Base-by-base conservation (phyloP, 2,329 filamentous ascomycete species). In the Paecilomyces fulvus region DNA sequence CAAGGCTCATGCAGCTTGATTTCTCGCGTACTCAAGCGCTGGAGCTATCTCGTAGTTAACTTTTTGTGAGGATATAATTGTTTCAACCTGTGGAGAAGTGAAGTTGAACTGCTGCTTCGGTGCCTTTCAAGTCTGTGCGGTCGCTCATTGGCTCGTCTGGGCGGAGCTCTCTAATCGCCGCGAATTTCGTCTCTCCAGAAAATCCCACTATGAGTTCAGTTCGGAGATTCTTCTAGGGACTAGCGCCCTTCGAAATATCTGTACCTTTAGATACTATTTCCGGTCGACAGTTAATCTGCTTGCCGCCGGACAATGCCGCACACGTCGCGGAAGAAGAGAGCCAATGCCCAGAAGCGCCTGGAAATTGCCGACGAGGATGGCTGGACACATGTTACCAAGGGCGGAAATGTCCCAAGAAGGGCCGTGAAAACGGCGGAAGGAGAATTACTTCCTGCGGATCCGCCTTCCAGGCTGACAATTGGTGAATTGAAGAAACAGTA, bases 321-420 rank as follows among this genome's bases (percentile, higher is more conserved):
- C 58, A 70, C 63, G 28, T 60, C 63, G 2, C 68, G 69, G 30
- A 64, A 63, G 54, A 70, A 68, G 53, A 65, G 60, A 55, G 56
- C n/a, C 43, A 54, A 50, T 43, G 57, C 21, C 56, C 28, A 65
- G 50, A 75, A 73, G 60, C 71, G 71, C 37, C 61, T 70, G 49
- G 59, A 73, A 65, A 59, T 75, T 54, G 70, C 68, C 53, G 73
- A 73, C 61, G 56, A 66, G 21, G 65, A 73, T 51, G 74, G 75
- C 65, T 77, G 75, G 75, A 76, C 75, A 23, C 74, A 76, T 60
- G 67, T 77, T 58, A 70, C 70, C 20, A 73, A 64, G 31, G 63
- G 55, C 56, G 59, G 56, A 54, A 67, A 65, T 33, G 50, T 21
- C 52, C 67, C 64, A 48, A 64, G 65, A 51, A 67, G 67, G 31